Conservation (phyloP, 148 eudicot genomes). For the Nepenthes mirabilis region DNA sequence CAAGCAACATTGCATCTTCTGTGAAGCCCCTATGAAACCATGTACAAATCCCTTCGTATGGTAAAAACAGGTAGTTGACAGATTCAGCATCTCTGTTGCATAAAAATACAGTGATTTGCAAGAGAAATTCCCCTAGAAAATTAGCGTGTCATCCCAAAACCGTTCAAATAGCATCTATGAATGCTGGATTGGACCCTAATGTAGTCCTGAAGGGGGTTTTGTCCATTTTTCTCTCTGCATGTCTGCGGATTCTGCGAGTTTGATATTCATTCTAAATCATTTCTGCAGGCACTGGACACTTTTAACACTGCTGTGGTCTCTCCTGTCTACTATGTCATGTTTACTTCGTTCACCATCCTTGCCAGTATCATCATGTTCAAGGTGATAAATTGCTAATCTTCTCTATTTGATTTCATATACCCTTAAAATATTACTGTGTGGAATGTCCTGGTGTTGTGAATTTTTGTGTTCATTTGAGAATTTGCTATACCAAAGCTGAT, state of each 20-base stretch:
- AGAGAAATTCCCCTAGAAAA: too few relatives aligned
- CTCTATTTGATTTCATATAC: not conserved
- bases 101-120: too few relatives aligned
- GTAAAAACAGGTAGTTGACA: too few relatives aligned
- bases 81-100: too few relatives aligned
- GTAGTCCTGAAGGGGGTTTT: not conserved
- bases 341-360: conserved; percentile 65
- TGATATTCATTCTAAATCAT: conserved; percentile 1
- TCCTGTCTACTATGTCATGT: conserved; percentile 84
- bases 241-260: not conserved
- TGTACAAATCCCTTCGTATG: too few relatives aligned
- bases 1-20: too few relatives aligned
- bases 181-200: not conserved
- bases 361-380: conserved; percentile 94
- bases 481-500: too few relatives aligned
- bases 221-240: not conserved
- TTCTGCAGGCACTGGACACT: conserved; percentile 73
- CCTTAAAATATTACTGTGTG: not conserved
- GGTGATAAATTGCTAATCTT: conserved; percentile 23
- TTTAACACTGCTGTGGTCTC: conserved; percentile 88
- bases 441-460: not conserved
- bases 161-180: too few relatives aligned
- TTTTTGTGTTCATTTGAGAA: not conserved
- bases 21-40: too few relatives aligned
- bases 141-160: too few relatives aligned